Conservation (phyloP, 1,139 yeast genomes). For the Kluyveromyces marxianus region DNA sequence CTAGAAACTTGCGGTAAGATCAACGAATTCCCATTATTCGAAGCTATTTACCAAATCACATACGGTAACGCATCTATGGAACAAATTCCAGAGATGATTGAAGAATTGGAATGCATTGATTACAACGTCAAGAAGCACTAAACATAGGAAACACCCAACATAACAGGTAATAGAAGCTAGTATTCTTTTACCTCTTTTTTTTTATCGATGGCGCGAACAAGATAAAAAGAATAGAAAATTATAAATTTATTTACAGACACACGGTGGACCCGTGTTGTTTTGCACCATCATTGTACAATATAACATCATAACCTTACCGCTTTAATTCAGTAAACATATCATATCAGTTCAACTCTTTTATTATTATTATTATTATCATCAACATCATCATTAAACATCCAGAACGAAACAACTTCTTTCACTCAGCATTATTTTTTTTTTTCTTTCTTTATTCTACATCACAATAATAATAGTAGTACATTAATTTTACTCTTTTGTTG, state of each 20-base stretch:
- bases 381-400: no score
- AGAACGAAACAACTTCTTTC: no score
- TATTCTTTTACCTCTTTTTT: not conserved
- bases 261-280: conserved; percentile 4
- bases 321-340: no score
- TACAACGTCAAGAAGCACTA: conserved; percentile 6
- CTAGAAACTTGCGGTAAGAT: conserved; percentile 51
- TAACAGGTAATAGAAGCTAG: no score
- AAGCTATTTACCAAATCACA: conserved; percentile 75
- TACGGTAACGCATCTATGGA: conserved; percentile 63
- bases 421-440: no score
- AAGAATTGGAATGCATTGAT: conserved; percentile 30
- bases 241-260: not conserved
- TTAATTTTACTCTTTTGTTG: no score
- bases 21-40: conserved; percentile 80
- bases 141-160: not conserved
- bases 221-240: not conserved
- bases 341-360: no score
- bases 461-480: no score
- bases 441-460: no score
- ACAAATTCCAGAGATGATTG: conserved; percentile 56
- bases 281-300: not conserved
- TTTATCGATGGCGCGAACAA: not conserved
- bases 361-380: no score
- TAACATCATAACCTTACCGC: not conserved